Evolutionary conservation across 1,284 basidiomycete species (phyloP), one percentile per base, ranked within the genome.

Genomic region (Xerocomus amazonicus): DNA sequence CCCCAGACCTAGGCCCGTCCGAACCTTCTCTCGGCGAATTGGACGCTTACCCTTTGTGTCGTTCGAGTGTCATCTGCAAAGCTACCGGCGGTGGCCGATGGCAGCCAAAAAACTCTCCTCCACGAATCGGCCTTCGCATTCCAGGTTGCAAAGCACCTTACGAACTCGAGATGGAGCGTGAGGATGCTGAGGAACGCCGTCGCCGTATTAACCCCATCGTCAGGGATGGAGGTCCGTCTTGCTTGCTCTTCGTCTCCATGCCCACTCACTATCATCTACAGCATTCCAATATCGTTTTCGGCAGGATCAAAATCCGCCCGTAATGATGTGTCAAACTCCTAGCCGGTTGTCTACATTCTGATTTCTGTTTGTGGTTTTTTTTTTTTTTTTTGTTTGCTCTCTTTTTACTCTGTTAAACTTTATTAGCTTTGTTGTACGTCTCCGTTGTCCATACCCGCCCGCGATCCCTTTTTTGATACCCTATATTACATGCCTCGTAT

Each of bases 41-140:
- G 19, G 78, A 79, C 49, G 74, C 82, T 1, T 89, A 89, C 56
- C 86, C 87, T 3, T 77, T 89, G 19, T 73, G 76, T 41, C 78
- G 78, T 45, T 77, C 81, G 6, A 81, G 78, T 57, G 71, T 76
- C 42, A 73, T 87, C 10, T 89, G 87, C 70, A 89, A 89, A 58
- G 83, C 81, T 3, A 79, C 77, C 16, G 86, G 87, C 41, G 85
- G 84, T 12, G 86, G 87, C 9, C 79, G 86, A 28, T 89, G 87
- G 86, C 76, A 77, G 55, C 87, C 86, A 17, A 83, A 83, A 61
- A 71, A 74, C 51, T 62, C 68, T 47, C 66, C 75, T 50, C 66
- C 71, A 1, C 62, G 73, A 43, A 70, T 73, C 36, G 79, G 78
- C 34, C 68, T 78, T 47, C 78, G 81, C 31, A 72, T 79, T 19